These are phyloP conservation scores for Backusella westeae DNA, from an alignment of 192 early-diverging fungal genomes.

Conservation along the genomic window DNA sequence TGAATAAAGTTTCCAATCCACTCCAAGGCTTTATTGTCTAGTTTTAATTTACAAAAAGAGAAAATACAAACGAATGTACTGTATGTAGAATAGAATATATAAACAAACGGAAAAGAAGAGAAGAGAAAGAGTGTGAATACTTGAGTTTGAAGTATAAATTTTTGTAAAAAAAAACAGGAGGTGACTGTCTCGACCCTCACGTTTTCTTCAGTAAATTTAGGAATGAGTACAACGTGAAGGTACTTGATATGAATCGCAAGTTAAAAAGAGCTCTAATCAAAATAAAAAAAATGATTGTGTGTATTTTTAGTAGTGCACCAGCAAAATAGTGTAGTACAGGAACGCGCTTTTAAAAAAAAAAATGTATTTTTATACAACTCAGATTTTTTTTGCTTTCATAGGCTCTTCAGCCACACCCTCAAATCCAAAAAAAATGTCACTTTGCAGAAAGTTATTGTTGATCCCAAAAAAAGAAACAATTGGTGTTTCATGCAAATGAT, in stretches of 20 bases:
- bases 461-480: not conserved
- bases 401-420: not conserved
- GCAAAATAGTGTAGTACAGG: not conserved
- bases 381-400: not conserved
- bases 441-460: not conserved
- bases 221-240: not conserved
- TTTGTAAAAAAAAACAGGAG: not conserved
- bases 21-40: not conserved
- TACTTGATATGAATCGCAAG: not conserved
- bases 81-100: not conserved
- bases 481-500: not conserved
- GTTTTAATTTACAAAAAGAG: not conserved
- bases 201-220: not conserved
- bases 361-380: not conserved
- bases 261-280: not conserved
- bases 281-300: not conserved
- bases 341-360: not conserved
- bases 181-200: conserved; percentile 6
- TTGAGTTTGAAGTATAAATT: not conserved
- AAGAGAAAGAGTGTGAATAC: not conserved
- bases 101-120: not conserved
- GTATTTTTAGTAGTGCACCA: not conserved
- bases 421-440: conserved; percentile 1
- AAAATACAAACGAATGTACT: not conserved
- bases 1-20: not conserved